phyloP scores from a whole-genome alignment of 495 filamentous ascomycete genomes.

The Xylaria intraflava region DNA sequence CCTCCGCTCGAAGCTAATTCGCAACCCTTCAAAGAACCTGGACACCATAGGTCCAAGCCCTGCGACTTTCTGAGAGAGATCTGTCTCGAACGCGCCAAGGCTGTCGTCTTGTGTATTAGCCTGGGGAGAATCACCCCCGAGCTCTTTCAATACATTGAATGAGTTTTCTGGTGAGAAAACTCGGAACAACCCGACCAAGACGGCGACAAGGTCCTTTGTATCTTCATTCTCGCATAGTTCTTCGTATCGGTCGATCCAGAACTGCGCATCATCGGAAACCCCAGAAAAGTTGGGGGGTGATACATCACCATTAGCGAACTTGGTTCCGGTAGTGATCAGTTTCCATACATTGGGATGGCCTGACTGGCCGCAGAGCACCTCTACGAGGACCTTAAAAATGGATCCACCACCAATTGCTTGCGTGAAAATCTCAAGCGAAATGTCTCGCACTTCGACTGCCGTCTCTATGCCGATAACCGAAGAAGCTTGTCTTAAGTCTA shows the following conservation, averaged over 20 bases:
- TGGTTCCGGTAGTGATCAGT: conserved; percentile 1
- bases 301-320: conserved; percentile 1
- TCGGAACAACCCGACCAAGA: background rate
- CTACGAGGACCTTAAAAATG: background rate
- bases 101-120: background rate
- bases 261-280: background rate
- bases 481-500: background rate
- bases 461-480: background rate
- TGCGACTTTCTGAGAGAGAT: background rate
- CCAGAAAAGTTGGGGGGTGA: background rate
- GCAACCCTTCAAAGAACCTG: conserved; percentile 3
- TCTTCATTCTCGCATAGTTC: conserved; percentile 4
- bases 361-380: conserved; percentile 5
- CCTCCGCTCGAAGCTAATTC: conserved; percentile 2
- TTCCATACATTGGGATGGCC: conserved; percentile 4
- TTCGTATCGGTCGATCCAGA: background rate
- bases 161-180: background rate
- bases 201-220: background rate
- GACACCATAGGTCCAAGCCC: background rate
- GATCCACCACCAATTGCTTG: conserved; percentile 3
- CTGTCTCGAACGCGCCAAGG: background rate
- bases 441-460: background rate
- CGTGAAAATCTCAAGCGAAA: background rate
- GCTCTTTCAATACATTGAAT: background rate
- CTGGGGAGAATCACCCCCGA: background rate